phyloP scores from a whole-genome alignment of 768 basidiomycete genomes.

The Boletus eberwhitei region DNA sequence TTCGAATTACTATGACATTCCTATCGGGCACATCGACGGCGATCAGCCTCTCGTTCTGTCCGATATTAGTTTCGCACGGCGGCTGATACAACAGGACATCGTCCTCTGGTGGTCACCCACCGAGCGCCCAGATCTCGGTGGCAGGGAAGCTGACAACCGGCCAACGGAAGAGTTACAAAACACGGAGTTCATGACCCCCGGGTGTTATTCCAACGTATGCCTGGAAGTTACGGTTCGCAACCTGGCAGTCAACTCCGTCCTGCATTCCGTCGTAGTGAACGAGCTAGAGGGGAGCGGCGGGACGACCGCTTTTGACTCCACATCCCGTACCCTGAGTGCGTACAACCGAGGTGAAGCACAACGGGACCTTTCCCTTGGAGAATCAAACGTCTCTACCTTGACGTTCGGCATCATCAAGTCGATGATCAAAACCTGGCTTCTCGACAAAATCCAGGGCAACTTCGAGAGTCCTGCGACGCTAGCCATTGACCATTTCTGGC shows the following conservation, averaged over 20 bases:
- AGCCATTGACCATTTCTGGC: conserved; percentile 93
- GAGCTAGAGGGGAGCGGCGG: conserved; percentile 96
- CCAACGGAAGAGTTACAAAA: conserved; percentile 74
- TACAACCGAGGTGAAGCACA: conserved; percentile 62
- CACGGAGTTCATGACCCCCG: conserved; percentile 81
- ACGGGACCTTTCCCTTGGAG: conserved; percentile 80
- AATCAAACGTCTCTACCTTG: conserved; percentile 82
- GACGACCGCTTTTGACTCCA: conserved; percentile 89
- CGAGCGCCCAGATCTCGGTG: conserved; percentile 88
- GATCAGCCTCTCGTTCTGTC: conserved; percentile 86
- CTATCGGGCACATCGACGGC: conserved; percentile 87
- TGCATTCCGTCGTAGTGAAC: conserved; percentile 93
- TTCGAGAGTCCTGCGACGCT: conserved; percentile 63
- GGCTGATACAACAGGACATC: conserved; percentile 82
- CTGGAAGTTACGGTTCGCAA: conserved; percentile 87
- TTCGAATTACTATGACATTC: conserved; percentile 89
- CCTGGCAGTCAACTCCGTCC: conserved; percentile 88
- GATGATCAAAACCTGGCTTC: conserved; percentile 89
- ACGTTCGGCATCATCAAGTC: conserved; percentile 81
- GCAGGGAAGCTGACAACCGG: conserved; percentile 82
- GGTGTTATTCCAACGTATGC: conserved; percentile 91
- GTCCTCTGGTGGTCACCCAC: conserved; percentile 96
- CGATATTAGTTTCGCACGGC: conserved; percentile 88
- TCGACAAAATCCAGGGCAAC: conserved; percentile 75
- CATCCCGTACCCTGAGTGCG: conserved; percentile 86